Evolutionary conservation across 352 stramenopile genomes (phyloP).

Genomic region (Pythium folliculosum): DNA sequence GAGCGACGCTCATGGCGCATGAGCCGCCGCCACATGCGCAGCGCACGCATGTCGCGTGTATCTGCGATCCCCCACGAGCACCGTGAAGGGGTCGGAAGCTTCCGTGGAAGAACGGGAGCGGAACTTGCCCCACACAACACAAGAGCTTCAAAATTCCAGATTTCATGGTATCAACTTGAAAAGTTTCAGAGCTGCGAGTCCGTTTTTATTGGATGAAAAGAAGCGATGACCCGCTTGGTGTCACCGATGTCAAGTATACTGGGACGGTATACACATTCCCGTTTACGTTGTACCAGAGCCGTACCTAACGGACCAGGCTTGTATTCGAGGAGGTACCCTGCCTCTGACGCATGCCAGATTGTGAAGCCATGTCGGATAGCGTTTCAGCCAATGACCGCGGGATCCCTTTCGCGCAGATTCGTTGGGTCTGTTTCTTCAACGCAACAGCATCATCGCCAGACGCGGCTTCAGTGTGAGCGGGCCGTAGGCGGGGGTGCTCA

Average conservation of each 20-base stretch:
- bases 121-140: background rate
- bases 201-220: background rate
- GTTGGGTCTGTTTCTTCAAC: constrained; percentile 16
- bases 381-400: constrained; percentile 2
- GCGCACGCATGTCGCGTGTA: background rate
- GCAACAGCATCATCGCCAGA: constrained; percentile 5
- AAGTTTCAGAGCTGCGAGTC: too few relatives aligned
- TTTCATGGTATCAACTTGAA: background rate
- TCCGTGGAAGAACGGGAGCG: background rate
- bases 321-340: background rate
- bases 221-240: background rate
- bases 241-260: background rate
- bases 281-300: background rate
- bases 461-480: background rate
- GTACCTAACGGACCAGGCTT: background rate
- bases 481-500: too few relatives aligned
- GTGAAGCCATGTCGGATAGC: constrained; percentile 14
- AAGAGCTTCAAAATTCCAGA: background rate
- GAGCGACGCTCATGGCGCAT: too few relatives aligned
- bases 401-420: constrained; percentile 1
- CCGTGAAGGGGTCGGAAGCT: background rate
- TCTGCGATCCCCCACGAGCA: background rate
- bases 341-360: constrained; percentile 5
- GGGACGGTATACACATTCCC: background rate
- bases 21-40: background rate